Base-by-base conservation (phyloP, 768 basidiomycete species). In the Kwoniella sp. region DNA sequence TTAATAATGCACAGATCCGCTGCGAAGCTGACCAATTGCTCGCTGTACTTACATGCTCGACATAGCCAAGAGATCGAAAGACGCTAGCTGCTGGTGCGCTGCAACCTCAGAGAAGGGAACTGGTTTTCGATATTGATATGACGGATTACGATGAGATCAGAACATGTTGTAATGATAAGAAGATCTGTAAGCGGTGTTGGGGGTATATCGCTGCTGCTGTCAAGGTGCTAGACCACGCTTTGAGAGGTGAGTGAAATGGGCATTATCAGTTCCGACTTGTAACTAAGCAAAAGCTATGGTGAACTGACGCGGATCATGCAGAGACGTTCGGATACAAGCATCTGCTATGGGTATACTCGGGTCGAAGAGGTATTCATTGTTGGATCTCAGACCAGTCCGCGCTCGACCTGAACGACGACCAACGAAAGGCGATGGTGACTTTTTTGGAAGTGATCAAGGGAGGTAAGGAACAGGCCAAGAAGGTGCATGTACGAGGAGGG, bases 111-210 rank as follows among this genome's bases (percentile, higher is more conserved):
- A 85, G 86, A 67, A 88, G 96, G 63, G 96, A 98, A 78, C 88
- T 99, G 47, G 95, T 98, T 0, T 96, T 99, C 78, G 96, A 99
- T 86, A 97, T 99, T 77, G 96, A 99, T 81, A 97, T 99, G 96
- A 95, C 96, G 17, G 96, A 99, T 81, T 99, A 98, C 81, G 95
- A 99, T 78, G 83, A 88, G 49, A 86, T 98, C 73, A 88, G 96
- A 52, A 97, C 93, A 0, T 99, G 96, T 80, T 98, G 96, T 82
- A 87, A 88, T 13, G 90, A 86, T 52, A 91, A 92, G 49, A 88
- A 85, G 60, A 95, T 99, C 79, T 99, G 96, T 82, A 85, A 84
- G 65, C 85, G 88, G 44, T 99, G 96, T 80, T 99, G 96, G 96
- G 85, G 84, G 1, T 99, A 93, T 82, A 97, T 99, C 74, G 86